Base-by-base conservation (phyloP, 352 stramenopile species). In the Phytopythium helicoides region DNA sequence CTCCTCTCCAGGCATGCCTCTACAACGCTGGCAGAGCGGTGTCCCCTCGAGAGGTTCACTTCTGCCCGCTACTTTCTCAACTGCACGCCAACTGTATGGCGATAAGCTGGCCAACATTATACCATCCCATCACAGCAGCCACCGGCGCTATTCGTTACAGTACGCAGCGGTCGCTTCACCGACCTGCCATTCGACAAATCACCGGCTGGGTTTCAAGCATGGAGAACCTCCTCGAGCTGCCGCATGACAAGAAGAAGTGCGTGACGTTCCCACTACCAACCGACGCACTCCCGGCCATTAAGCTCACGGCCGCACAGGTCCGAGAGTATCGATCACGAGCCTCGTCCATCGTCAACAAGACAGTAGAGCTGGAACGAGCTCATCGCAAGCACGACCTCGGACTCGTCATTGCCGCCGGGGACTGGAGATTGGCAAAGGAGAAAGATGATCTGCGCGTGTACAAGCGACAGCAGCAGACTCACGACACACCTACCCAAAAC, bases 391-490 rank as follows among this genome's bases (percentile, higher is more conserved):
- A 41, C 8, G 26, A 46, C 16, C 25, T 37, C 3, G 28, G 28
- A 9, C 49, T 31, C 25, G 16, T 25, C n/a, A 31, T 70, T 25
- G 26, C 21, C 4, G 54, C 52, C 8, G 45, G 36, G 4, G 54
- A 72, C 18, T 76, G 66, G 66, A 76, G 70, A 52, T n/a, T 72
- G 47, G 33, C 69, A 2, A 72, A 72, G 49, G 54, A 52, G 15
- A 64, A 78, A 37, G 58, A 77, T 33, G 55, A 61, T 8, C 45
- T 83, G 36, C 54, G 46, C 19, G 58, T 78, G 28, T 80, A 71
- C 58, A 78, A 81, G 36, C 58, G 65, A 21, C 46, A 66, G 6
- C 47, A 51, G 22, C 51, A 71, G 3, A 33, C 28, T 9, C 28
- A 33, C 28, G 28, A 33, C 28, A 33, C 28, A 5, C 28, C 28